A percentile compares a stretch with the other conserved stretches of the same genome.
Conservation (phyloP, 495 filamentous ascomycete species). For the Trypethelium eluteriae region DNA sequence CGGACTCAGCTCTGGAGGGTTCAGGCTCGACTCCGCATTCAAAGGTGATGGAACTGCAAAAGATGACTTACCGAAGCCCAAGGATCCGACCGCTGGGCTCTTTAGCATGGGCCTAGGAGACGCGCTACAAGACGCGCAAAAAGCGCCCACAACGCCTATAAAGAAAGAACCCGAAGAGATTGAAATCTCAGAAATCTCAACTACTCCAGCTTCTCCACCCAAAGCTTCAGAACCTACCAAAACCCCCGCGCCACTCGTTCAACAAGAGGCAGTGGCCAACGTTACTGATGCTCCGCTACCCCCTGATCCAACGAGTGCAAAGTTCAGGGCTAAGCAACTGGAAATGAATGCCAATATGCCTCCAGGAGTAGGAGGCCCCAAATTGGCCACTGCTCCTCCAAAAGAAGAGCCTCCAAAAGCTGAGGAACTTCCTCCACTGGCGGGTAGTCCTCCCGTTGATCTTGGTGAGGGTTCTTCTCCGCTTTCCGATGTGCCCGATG, state of each 20-base stretch:
- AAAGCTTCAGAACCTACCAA: neutral
- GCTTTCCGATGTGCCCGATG: neutral
- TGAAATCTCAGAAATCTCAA: conserved; percentile 42
- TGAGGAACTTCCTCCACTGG: conserved; percentile 50
- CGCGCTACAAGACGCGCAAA: conserved; percentile 46
- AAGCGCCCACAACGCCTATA: conserved; percentile 39
- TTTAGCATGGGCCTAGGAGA: conserved; percentile 44
- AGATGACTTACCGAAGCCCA: conserved; percentile 50
- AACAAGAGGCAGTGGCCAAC: conserved; percentile 23
- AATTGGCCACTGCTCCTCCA: conserved; percentile 57
- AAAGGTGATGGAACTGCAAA: conserved; percentile 61
- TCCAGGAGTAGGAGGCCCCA: neutral
- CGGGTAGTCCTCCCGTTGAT: conserved; percentile 51
- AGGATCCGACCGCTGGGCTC: conserved; percentile 35
- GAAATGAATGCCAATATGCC: conserved; percentile 37
- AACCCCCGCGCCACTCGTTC: conserved; percentile 19
- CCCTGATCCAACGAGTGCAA: conserved; percentile 66
- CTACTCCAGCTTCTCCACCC: conserved; percentile 47
- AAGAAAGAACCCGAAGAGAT: conserved; percentile 48
- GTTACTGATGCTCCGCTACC: conserved; percentile 55
- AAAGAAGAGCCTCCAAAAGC: conserved; percentile 26
- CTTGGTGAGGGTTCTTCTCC: conserved; percentile 18
- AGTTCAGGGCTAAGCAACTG: conserved; percentile 48
- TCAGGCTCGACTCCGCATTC: conserved; percentile 73
- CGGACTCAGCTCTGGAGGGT: conserved; percentile 46